phyloP scores from a whole-genome alignment of 225 moss, liverwort and hornwort species.

The Polytrichum commune region DNA sequence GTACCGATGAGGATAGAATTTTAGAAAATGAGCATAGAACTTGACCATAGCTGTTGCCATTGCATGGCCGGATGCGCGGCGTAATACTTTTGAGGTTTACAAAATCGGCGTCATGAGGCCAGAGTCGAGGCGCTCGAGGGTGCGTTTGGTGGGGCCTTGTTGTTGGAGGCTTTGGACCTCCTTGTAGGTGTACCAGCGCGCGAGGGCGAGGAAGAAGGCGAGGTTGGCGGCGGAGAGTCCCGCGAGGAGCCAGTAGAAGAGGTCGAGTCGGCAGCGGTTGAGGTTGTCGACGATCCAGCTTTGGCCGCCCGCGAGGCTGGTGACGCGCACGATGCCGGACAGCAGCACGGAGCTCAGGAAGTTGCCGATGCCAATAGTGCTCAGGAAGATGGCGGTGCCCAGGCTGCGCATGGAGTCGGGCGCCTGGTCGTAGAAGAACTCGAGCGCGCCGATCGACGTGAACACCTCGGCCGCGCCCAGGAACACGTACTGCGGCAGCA shows the following conservation, averaged over 20 bases:
- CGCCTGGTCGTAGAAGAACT: constrained; percentile 81
- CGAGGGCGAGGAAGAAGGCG: constrained; percentile 33
- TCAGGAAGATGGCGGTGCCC: constrained; percentile 53
- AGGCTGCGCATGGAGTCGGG: constrained; percentile 71
- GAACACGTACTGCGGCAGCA: constrained; percentile 64
- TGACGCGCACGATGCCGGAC: constrained; percentile 45
- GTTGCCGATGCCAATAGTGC: constrained; percentile 65
- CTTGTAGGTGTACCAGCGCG: constrained; percentile 47
- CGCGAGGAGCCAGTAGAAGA: constrained; percentile 70
- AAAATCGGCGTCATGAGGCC: not conserved
- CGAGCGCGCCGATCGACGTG: constrained; percentile 57
- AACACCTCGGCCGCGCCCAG: constrained; percentile 66
- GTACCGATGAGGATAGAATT: too few species aligned
- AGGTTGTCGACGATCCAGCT: constrained; percentile 75
- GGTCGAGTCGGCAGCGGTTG: constrained; percentile 60
- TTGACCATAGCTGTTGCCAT: too few species aligned
- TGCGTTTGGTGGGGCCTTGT: too few species aligned
- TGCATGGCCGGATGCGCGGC: too few species aligned
- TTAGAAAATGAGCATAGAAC: too few species aligned
- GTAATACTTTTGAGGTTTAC: not conserved
- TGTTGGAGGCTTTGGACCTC: constrained; percentile 1
- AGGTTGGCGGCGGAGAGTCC: constrained; percentile 48
- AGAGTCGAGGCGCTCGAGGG: not conserved
- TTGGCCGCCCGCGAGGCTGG: constrained; percentile 19
- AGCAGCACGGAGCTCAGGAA: constrained; percentile 61